Percentiles rank a stretch among this genome's conserved stretches.
phyloP scores from a whole-genome alignment of 2,329 filamentous ascomycete species.

The Balansia obtecta region DNA sequence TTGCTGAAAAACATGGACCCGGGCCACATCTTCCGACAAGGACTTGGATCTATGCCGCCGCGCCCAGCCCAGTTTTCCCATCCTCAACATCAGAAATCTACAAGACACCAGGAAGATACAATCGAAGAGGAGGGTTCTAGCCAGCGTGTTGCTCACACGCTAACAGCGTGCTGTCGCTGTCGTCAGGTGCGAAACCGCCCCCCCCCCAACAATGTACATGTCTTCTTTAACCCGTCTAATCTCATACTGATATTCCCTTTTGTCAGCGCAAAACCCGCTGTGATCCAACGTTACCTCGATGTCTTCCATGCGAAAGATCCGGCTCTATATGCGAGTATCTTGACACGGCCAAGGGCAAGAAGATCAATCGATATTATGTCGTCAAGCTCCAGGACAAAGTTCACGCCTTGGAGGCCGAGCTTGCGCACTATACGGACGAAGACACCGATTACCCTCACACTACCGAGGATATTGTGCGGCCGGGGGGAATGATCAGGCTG shows the following conservation, averaged over 20 bases:
- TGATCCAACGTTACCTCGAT: slow-evolving; percentile 83
- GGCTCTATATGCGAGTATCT: slow-evolving; percentile 91
- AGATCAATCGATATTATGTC: slow-evolving; percentile 84
- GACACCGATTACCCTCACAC: slow-evolving; percentile 57
- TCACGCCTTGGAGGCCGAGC: slow-evolving; percentile 66
- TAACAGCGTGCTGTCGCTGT: slow-evolving; percentile 71
- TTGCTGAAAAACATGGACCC: slow-evolving; percentile 37
- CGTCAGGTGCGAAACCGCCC: slow-evolving; percentile 65
- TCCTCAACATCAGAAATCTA: slow-evolving; percentile 19
- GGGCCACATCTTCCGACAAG: slow-evolving; percentile 46
- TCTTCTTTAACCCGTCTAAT: not conserved
- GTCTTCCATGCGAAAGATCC: slow-evolving; percentile 82
- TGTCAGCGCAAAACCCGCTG: slow-evolving; percentile 85
- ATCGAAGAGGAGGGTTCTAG: slow-evolving; percentile 38
- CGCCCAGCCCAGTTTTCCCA: slow-evolving; percentile 21
- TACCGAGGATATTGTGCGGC: slow-evolving; percentile 75
- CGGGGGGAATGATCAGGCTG: slow-evolving; percentile 73
- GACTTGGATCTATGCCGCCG: slow-evolving; percentile 33
- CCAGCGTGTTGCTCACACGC: slow-evolving; percentile 60
- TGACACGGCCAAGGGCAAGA: slow-evolving; percentile 74
- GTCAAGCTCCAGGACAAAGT: slow-evolving; percentile 83
- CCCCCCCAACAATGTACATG: slow-evolving; percentile 6
- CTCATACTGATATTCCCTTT: slow-evolving; percentile 3
- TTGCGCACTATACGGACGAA: slow-evolving; percentile 67
- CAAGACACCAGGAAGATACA: slow-evolving; percentile 25